phyloP scores from a whole-genome alignment of 2,329 filamentous ascomycete genomes.

The Fusarium subglutinans region DNA sequence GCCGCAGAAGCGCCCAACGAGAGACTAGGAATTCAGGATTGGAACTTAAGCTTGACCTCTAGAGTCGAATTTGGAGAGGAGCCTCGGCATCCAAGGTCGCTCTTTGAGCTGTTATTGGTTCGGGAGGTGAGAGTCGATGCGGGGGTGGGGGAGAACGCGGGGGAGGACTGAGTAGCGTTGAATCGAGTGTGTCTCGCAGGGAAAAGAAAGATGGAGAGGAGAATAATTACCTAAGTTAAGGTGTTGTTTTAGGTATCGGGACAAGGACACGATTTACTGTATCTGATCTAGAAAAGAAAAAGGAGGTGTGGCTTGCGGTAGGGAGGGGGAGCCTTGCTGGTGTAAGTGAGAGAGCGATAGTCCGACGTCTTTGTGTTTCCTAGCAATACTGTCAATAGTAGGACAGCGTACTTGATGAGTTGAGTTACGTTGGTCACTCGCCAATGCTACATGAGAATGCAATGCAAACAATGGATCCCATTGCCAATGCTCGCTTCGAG shows the following conservation, averaged over 20 bases:
- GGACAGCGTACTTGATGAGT: slow-evolving; percentile 2
- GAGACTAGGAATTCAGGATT: neutral
- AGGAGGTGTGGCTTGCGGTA: slow-evolving; percentile 4
- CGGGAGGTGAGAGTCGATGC: slow-evolving; percentile 16
- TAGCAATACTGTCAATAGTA: slow-evolving; percentile 2
- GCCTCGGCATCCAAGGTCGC: slow-evolving; percentile 33
- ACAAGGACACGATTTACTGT: neutral
- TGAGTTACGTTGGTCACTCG: neutral
- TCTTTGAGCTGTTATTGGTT: slow-evolving; percentile 22
- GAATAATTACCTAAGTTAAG: slow-evolving; percentile 3
- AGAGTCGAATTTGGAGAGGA: slow-evolving; percentile 1
- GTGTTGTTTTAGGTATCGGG: neutral
- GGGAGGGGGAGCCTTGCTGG: neutral
- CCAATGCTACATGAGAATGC: neutral
- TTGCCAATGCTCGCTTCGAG: slow-evolving; percentile 30
- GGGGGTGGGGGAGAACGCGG: slow-evolving; percentile 31
- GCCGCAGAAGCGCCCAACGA: slow-evolving; percentile 3
- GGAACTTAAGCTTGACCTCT: neutral
- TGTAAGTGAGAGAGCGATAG: slow-evolving; percentile 18
- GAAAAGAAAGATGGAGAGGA: neutral
- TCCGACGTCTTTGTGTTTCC: slow-evolving; percentile 6
- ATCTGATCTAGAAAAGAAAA: neutral
- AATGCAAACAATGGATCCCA: neutral
- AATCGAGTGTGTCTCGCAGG: slow-evolving; percentile 7
- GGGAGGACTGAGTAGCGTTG: slow-evolving; percentile 6